Evolutionary conservation across 192 early-diverging fungal species (phyloP), one percentile per base, ranked within the genome.

Genomic region (Phycomyces nitens): DNA sequence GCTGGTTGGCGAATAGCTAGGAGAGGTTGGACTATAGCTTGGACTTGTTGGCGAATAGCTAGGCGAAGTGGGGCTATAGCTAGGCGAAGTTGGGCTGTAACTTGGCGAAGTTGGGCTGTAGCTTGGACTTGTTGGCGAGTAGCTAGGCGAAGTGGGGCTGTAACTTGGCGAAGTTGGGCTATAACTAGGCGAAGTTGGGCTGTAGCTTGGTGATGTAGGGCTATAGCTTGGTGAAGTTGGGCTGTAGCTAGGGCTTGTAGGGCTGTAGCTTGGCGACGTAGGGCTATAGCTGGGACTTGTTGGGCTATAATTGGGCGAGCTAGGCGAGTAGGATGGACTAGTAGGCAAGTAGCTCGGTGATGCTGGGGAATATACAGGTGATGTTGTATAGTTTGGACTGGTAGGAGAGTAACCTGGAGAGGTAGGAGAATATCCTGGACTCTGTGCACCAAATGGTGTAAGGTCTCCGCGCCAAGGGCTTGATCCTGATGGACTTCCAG

Each of bases 201-300:
- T 66, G 52, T 86, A 88, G n/a, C 75, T 80, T 12, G 92, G 92
- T 5, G 75, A 81, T 2, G 91, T 89, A 23, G 94, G 92, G 8
- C 80, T 83, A 70, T 94, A 95, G 43, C 75, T 81, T 11, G 92
- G 90, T 12, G 77, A 80, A 14, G 92, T 92, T 0, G 92, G 91
- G 0, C 81, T 82, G 74, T 93, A 96, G 4, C 78, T 76, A 14
- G 89, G 83, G n/a, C 73, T 81, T 41, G 81, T 83, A 23, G 85
- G 86, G 9, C 66, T 66, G 56, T 88, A 89, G 21, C 77, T 77
- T 10, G 89, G 89, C 18, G 82, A 83, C n/a, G 89, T 88, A 11
- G 86, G 88, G 5, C 61, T 66, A 60, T 88, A 90, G 39, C 67
- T 62, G 29, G 87, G 88, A 11, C 77, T 80, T 5, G 88, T 84